phyloP scores from a whole-genome alignment of 2,329 filamentous ascomycete genomes.

The Neospermospora avenae region DNA sequence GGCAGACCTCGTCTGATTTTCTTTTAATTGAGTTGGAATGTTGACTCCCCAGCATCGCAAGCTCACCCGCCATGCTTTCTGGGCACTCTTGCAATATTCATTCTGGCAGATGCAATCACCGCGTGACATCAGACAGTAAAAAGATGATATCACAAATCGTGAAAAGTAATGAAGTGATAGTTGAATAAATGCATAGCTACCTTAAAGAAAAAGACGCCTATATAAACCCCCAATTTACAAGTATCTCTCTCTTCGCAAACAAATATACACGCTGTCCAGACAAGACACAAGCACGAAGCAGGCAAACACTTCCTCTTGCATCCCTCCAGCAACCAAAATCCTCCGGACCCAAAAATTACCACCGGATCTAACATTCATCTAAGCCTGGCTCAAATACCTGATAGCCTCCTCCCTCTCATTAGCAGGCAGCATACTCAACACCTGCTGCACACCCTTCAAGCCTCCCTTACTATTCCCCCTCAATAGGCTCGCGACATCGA shows the following conservation, averaged over 20 bases:
- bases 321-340: neutral
- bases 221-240: constrained; percentile 14
- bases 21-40: no score
- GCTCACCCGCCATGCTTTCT: no score
- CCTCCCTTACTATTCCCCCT: constrained; percentile 64
- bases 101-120: no score
- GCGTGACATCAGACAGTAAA: no score
- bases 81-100: no score
- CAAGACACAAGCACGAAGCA: neutral
- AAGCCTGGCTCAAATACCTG: constrained; percentile 31
- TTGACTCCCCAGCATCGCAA: no score
- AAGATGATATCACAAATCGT: no score
- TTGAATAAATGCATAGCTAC: constrained; percentile 12
- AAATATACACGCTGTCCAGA: constrained; percentile 9
- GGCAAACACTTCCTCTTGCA: neutral
- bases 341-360: neutral
- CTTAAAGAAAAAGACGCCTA: constrained; percentile 4
- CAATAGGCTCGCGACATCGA: constrained; percentile 67
- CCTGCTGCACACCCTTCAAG: constrained; percentile 81
- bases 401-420: constrained; percentile 69
- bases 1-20: no score
- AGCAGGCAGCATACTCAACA: constrained; percentile 82
- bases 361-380: neutral
- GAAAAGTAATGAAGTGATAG: neutral
- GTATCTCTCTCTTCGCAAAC: constrained; percentile 4